Evolutionary conservation across 768 basidiomycete species (phyloP).

Genomic region (Tremella mesenterica): DNA sequence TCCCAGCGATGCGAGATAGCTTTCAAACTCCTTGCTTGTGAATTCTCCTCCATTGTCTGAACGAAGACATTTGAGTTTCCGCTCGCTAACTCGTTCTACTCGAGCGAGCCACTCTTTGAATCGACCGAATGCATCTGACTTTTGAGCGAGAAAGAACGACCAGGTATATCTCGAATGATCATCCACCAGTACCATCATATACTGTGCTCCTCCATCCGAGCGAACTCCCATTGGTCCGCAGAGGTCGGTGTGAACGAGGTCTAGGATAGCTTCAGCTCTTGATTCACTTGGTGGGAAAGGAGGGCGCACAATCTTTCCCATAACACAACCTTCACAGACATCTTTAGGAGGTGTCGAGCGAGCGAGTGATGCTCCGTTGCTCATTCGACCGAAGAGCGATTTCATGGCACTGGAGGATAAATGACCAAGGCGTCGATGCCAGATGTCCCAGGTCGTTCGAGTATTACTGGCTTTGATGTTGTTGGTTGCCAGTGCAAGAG

Average conservation of each 20-base stretch:
- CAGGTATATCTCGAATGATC: constrained; percentile 5
- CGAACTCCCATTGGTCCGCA: not conserved
- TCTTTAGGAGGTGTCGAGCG: not conserved
- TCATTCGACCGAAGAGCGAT: not conserved
- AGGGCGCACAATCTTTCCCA: constrained; percentile 1
- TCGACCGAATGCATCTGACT: too few species aligned
- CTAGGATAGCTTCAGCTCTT: not conserved
- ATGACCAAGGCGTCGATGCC: constrained; percentile 4
- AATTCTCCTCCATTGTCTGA: too few species aligned
- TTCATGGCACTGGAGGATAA: not conserved
- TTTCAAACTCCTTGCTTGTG: too few species aligned
- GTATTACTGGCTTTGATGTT: not conserved
- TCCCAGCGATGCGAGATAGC: too few species aligned
- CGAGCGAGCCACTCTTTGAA: too few species aligned
- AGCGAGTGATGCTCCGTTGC: constrained; percentile 2
- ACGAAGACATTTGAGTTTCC: too few species aligned
- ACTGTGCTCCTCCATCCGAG: constrained; percentile 2
- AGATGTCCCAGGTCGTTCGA: constrained; percentile 1
- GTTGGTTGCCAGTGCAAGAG: not conserved
- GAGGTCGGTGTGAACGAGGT: constrained; percentile 6
- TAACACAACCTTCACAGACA: not conserved
- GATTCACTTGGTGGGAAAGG: not conserved
- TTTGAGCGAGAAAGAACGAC: too few species aligned
- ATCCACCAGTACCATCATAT: constrained; percentile 6
- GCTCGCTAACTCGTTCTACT: too few species aligned